Base-by-base conservation (phyloP, 768 basidiomycete genomes). In the Epithele typhae region DNA sequence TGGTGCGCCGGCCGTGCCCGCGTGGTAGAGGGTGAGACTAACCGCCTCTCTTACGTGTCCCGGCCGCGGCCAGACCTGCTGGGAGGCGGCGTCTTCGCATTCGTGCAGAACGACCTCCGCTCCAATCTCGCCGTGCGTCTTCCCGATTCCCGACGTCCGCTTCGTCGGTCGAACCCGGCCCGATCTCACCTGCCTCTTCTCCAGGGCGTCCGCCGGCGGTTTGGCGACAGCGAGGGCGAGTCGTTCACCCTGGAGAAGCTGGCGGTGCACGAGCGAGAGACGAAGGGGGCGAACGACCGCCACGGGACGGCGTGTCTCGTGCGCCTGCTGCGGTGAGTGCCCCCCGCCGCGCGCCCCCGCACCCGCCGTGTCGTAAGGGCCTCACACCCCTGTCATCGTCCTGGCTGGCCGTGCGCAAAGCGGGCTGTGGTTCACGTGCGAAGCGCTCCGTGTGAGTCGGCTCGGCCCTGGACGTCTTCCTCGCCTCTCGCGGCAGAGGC, bases 31-130 rank as follows among this genome's bases (percentile, higher is more conserved):
- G n/a, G n/a, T n/a, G n/a, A n/a, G n/a, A n/a, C n/a, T n/a, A n/a
- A n/a, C n/a, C n/a, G n/a, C n/a, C n/a, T n/a, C n/a, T n/a, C 2
- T 41, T 41, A 41, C 40, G 40, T 41, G 27, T 41, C 18, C 12
- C 22, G 5, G 21, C 18, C 25, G n/a, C 21, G 35, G 33, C 35
- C 55, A 85, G 86, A 87, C 65, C 69, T 87, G 18, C 66, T 87
- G 25, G 84, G 84, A 19, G 75, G 76, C 50, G 77, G 76, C 1
- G 73, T 87, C 33, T 88, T 89, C 65, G 77, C 75, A 36, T 89
- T 88, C 58, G 78, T 88, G 5, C 85, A 88, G 62, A 67, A 72
- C 27, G 86, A 89, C 63, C 71, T 89, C 52, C 71, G 75, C 60
- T 75, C 67, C 52, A 88, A 89, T 61, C 79, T 89, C 32, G 63